phyloP scores from a whole-genome alignment of 2,329 filamentous ascomycete genomes.

The Paraphaeosphaeria minitans region DNA sequence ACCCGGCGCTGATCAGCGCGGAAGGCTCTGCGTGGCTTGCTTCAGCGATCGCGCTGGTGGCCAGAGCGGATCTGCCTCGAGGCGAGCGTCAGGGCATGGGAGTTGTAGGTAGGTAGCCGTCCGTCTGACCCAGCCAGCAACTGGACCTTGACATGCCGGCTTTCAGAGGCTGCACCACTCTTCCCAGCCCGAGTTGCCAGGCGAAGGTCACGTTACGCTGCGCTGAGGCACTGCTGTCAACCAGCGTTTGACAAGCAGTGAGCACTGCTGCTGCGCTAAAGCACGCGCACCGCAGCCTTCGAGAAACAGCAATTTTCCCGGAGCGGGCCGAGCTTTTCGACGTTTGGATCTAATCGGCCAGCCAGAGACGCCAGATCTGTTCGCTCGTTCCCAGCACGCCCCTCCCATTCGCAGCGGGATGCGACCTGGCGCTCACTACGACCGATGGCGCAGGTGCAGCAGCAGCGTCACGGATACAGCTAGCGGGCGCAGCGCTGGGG shows the following conservation, averaged over 20 bases:
- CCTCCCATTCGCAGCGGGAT: slow-evolving; percentile 28
- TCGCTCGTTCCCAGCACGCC: slow-evolving; percentile 29
- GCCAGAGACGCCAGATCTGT: slow-evolving; percentile 47
- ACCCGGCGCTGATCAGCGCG: slow-evolving; percentile 39
- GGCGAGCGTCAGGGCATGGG: slow-evolving; percentile 29
- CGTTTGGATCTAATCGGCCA: slow-evolving; percentile 40
- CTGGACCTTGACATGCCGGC: slow-evolving; percentile 15
- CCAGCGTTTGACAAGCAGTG: slow-evolving; percentile 31
- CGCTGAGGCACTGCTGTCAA: slow-evolving; percentile 40
- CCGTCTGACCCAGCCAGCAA: slow-evolving; percentile 36
- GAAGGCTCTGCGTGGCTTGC: slow-evolving; percentile 35
- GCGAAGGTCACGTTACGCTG: slow-evolving; percentile 30
- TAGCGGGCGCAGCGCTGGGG: slow-evolving; percentile 14
- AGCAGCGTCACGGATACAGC: slow-evolving; percentile 30
- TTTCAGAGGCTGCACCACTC: slow-evolving; percentile 16
- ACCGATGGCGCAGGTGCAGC: slow-evolving; percentile 45
- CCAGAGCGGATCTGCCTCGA: slow-evolving; percentile 36
- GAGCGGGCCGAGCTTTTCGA: slow-evolving; percentile 47
- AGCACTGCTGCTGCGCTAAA: slow-evolving; percentile 33
- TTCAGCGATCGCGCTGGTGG: slow-evolving; percentile 29
- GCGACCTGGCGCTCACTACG: slow-evolving; percentile 39
- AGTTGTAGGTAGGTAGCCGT: too few relatives aligned
- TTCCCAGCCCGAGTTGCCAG: slow-evolving; percentile 13
- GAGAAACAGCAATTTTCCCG: slow-evolving; percentile 46
- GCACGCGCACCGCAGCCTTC: slow-evolving; percentile 39